Conservation (phyloP, 2,329 filamentous ascomycete genomes). For the Verticillium albo-atrum region DNA sequence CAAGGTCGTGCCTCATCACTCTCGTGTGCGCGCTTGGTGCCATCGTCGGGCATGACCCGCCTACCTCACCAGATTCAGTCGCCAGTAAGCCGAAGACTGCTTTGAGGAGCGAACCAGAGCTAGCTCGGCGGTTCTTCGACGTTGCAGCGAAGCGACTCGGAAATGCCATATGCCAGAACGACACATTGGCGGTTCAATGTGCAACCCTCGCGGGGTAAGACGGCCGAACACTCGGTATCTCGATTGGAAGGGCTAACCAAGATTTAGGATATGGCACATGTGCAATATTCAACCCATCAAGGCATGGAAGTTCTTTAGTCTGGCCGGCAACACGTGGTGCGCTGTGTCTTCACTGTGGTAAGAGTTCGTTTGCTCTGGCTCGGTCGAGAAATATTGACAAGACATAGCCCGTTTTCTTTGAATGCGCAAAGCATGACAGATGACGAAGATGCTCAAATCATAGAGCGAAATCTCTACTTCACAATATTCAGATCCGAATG, state of each 20-base stretch:
- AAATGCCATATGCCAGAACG: slow-evolving; percentile 8
- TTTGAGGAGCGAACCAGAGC: slow-evolving; percentile 7
- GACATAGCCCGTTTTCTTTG: too few species aligned
- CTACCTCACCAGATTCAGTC: not conserved
- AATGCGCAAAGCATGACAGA: too few species aligned
- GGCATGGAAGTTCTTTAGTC: slow-evolving; percentile 11
- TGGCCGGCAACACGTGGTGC: slow-evolving; percentile 12
- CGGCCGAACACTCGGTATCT: slow-evolving; percentile 1
- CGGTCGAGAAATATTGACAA: too few species aligned
- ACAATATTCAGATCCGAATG: slow-evolving; percentile 9
- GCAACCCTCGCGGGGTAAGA: not conserved
- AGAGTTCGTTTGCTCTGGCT: too few species aligned
- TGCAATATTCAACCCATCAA: slow-evolving; percentile 12
- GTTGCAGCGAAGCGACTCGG: slow-evolving; percentile 10
- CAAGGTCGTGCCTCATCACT: slow-evolving; percentile 8
- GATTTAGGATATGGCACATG: slow-evolving; percentile 10
- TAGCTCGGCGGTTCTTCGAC: slow-evolving; percentile 8
- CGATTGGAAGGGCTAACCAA: not conserved
- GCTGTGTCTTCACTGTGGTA: too few species aligned
- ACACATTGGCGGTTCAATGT: slow-evolving; percentile 8
- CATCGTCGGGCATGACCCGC: not conserved
- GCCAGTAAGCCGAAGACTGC: not conserved
- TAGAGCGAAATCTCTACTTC: slow-evolving; percentile 9
- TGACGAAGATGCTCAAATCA: too few species aligned
- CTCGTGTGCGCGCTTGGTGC: slow-evolving; percentile 8